Evolutionary conservation across 805 yeast species (phyloP).

Genomic region (Candida vaughaniae): DNA sequence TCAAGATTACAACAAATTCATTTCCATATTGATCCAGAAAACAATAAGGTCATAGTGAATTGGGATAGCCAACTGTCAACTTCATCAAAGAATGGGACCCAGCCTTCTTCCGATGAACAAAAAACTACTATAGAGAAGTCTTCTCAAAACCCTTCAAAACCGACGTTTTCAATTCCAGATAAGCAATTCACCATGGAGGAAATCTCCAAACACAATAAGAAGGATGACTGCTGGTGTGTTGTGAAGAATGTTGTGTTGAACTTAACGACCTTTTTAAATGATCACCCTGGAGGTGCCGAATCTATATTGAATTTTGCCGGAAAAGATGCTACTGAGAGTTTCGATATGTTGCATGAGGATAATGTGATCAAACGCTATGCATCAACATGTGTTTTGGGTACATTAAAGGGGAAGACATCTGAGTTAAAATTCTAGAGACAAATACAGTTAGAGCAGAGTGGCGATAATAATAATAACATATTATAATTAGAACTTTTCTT

Average conservation of each 20-base stretch:
- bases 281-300: constrained; percentile 63
- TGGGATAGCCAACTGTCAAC: no score
- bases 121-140: no score
- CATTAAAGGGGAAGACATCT: constrained; percentile 47
- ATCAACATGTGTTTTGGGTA: constrained; percentile 47
- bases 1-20: constrained; percentile 42
- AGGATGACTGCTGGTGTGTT: constrained; percentile 53
- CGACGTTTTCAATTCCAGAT: constrained; percentile 36
- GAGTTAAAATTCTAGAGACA: constrained; percentile 28
- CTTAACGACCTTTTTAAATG: constrained; percentile 41
- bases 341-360: constrained; percentile 58
- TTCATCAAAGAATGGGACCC: no score
- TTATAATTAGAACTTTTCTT: constrained; percentile 8
- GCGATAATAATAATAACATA: not conserved
- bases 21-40: constrained; percentile 43
- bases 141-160: not conserved
- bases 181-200: constrained; percentile 48
- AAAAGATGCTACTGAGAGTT: constrained; percentile 48
- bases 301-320: constrained; percentile 50
- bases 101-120: no score
- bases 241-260: constrained; percentile 53
- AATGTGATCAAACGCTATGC: constrained; percentile 52
- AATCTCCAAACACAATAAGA: constrained; percentile 45
- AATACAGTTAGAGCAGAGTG: not conserved
- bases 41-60: constrained; percentile 34